These are phyloP conservation scores for Ploettnerulaceae sp. DNA, from an alignment of 2,329 filamentous ascomycete species.

Conservation along the genomic window DNA sequence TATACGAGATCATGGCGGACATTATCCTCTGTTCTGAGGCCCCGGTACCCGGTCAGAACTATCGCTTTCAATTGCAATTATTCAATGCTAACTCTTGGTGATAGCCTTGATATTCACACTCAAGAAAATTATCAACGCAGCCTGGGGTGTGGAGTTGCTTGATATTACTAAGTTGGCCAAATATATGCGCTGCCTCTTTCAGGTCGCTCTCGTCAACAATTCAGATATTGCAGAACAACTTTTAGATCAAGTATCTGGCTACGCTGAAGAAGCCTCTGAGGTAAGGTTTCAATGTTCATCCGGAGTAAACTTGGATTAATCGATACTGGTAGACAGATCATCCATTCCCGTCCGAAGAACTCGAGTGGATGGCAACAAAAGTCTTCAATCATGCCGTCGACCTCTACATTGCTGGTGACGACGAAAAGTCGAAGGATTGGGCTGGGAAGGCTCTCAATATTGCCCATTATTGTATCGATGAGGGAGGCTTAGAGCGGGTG, in stretches of 20 bases:
- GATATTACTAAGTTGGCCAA: conserved; percentile 59
- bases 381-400: conserved; percentile 69
- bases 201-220: conserved; percentile 55
- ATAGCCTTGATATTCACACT: conserved; percentile 41
- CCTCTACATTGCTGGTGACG: conserved; percentile 51
- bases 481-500: conserved; percentile 26
- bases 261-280: conserved; percentile 47
- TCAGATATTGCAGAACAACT: conserved; percentile 50
- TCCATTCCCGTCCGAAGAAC: conserved; percentile 59
- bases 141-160: conserved; percentile 53
- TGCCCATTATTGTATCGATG: conserved; percentile 30
- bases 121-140: conserved; percentile 65
- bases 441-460: conserved; percentile 34
- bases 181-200: conserved; percentile 75
- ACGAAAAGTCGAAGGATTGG: conserved; percentile 46
- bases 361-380: conserved; percentile 70
- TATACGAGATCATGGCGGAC: conserved; percentile 63
- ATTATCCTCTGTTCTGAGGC: conserved; percentile 51
- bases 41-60: conserved; percentile 44
- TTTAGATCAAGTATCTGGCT: conserved; percentile 55
- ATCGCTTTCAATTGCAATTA: background rate
- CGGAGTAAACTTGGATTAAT: background rate
- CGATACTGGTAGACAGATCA: conserved; percentile 37
- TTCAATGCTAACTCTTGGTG: conserved; percentile 13
- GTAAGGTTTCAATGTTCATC: conserved; percentile 34